Percentiles rank a stretch among this genome's conserved stretches.
Evolutionary conservation across 2,329 filamentous ascomycete species (phyloP).

Genomic region (Pseudocercospora crystallina): DNA sequence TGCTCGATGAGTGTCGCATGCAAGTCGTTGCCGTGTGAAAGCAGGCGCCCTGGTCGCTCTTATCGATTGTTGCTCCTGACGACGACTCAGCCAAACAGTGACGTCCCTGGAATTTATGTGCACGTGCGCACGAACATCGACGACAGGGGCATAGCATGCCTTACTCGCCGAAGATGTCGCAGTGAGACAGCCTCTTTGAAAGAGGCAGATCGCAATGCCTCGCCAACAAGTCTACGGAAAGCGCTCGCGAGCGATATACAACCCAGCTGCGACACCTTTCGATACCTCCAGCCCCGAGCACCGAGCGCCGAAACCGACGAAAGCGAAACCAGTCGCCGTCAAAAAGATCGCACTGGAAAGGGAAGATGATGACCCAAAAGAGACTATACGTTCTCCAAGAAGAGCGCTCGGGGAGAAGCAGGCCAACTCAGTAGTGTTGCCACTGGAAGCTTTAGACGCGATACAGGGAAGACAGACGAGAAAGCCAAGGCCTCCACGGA

Average conservation of each 20-base stretch:
- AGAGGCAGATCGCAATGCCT: not conserved
- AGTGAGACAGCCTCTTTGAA: not conserved
- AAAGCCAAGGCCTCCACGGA: slow-evolving; percentile 7
- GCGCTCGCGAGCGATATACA: slow-evolving; percentile 33
- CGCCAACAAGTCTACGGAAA: slow-evolving; percentile 36
- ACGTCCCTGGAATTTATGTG: too few relatives aligned
- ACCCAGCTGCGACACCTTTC: slow-evolving; percentile 20
- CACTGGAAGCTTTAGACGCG: slow-evolving; percentile 7
- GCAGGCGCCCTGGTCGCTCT: too few relatives aligned
- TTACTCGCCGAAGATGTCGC: too few relatives aligned
- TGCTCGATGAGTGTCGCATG: too few relatives aligned
- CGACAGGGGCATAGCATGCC: too few relatives aligned
- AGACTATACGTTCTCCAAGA: slow-evolving; percentile 10
- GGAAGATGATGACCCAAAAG: not conserved
- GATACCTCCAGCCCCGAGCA: slow-evolving; percentile 29
- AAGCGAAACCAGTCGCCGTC: slow-evolving; percentile 1
- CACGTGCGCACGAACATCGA: too few relatives aligned
- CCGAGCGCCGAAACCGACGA: slow-evolving; percentile 6
- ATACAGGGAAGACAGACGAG: slow-evolving; percentile 4
- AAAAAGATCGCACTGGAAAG: slow-evolving; percentile 4
- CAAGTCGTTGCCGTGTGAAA: too few relatives aligned
- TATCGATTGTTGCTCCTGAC: too few relatives aligned
- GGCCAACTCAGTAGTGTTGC: slow-evolving; percentile 23
- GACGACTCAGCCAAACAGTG: too few relatives aligned
- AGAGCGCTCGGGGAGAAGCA: slow-evolving; percentile 25